Conservation (phyloP, 2,329 filamentous ascomycete species). For the Cercospora berteroae region DNA sequence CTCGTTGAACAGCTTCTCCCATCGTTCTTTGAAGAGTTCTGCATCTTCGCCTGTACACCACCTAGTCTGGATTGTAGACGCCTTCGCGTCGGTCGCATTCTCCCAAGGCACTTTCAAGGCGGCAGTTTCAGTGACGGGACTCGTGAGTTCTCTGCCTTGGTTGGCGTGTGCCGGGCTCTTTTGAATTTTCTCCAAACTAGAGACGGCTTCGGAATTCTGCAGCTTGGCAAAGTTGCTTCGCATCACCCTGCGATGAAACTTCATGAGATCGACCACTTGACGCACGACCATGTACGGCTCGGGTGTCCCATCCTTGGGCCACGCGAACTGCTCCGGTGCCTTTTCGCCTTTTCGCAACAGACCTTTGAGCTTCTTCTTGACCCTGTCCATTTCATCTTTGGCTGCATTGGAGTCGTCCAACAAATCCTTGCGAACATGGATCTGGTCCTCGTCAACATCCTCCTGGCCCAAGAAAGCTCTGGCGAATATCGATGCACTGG, state of each 20-base stretch:
- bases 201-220: conserved; percentile 58
- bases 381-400: conserved; percentile 99
- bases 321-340: conserved; percentile 93
- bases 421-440: conserved; percentile 88
- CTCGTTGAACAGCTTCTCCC: conserved; percentile 97
- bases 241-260: conserved; percentile 94
- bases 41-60: conserved; percentile 98
- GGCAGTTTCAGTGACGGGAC: background rate
- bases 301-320: conserved; percentile 86
- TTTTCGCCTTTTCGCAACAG: conserved; percentile 88
- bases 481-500: conserved; percentile 95
- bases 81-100: conserved; percentile 38
- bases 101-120: background rate
- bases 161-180: conserved; percentile 46
- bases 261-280: conserved; percentile 92
- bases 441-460: conserved; percentile 79
- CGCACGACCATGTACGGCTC: conserved; percentile 92
- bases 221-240: conserved; percentile 86
- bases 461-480: conserved; percentile 84
- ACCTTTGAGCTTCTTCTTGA: conserved; percentile 98
- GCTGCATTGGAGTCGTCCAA: conserved; percentile 97
- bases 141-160: conserved; percentile 39
- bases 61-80: conserved; percentile 67
- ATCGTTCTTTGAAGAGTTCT: conserved; percentile 90
- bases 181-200: conserved; percentile 55